These are phyloP conservation scores for Pseudogymnoascus pannorum DNA, from an alignment of 2,329 filamentous ascomycete species.

Conservation along the genomic window DNA sequence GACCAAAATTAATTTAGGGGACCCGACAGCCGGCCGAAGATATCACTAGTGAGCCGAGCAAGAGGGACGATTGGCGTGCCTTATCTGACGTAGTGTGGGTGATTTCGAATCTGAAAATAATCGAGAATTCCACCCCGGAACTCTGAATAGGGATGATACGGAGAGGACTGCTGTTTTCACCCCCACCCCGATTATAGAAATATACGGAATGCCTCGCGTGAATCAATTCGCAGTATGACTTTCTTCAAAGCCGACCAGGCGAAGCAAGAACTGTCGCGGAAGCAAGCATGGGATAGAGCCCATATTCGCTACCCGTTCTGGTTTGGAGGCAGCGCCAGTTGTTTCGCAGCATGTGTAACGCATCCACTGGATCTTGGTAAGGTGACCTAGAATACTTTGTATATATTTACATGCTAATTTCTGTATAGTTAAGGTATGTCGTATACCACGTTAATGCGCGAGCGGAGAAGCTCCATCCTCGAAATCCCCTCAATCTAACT, in stretches of 20 bases:
- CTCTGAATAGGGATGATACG: background rate
- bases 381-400: constrained; percentile 29
- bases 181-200: background rate
- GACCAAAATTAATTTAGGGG: background rate
- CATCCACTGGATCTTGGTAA: constrained; percentile 88
- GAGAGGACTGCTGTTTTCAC: background rate
- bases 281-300: constrained; percentile 23
- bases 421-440: constrained; percentile 16
- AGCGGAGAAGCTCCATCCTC: constrained; percentile 23
- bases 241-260: constrained; percentile 16
- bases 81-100: constrained; percentile 5
- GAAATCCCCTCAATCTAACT: background rate
- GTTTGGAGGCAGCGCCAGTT: constrained; percentile 94
- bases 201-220: constrained; percentile 22
- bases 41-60: background rate
- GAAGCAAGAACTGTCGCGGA: constrained; percentile 17
- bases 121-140: background rate
- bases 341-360: constrained; percentile 83
- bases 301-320: constrained; percentile 66
- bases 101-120: constrained; percentile 7
- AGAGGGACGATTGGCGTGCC: background rate
- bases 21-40: constrained; percentile 3
- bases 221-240: constrained; percentile 21
- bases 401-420: constrained; percentile 16
- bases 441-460: background rate